A percentile compares a stretch with the other conserved stretches of the same genome.
Conservation (phyloP, 2,329 filamentous ascomycete species). For the Aspergillus transmontanensis region DNA sequence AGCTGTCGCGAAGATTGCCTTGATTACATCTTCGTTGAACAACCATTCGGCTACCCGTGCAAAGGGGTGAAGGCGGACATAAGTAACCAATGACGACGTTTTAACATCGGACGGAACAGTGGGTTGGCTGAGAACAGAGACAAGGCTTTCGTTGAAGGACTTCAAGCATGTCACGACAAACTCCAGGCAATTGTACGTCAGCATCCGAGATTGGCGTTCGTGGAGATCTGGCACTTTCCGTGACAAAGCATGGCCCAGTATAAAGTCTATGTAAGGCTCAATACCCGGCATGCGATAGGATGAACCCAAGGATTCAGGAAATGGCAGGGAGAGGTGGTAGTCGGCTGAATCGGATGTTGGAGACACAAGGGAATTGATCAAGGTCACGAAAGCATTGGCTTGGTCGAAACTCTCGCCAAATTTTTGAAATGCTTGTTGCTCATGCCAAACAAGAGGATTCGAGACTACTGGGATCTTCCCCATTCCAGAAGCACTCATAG, state of each 20-base stretch:
- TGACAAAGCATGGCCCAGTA: conserved; percentile 76
- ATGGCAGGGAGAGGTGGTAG: conserved; percentile 76
- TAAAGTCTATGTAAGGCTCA: conserved; percentile 90
- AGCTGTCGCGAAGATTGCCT: conserved; percentile 74
- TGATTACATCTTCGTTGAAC: conserved; percentile 87
- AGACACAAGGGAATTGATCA: conserved; percentile 71
- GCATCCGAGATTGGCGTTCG: conserved; percentile 67
- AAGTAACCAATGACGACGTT: conserved; percentile 74
- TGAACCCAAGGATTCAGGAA: conserved; percentile 81
- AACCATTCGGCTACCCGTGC: conserved; percentile 97
- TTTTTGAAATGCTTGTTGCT: conserved; percentile 70
- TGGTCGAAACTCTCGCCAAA: conserved; percentile 82
- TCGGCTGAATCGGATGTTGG: conserved; percentile 53
- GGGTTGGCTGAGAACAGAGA: conserved; percentile 79
- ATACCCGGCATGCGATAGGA: conserved; percentile 81
- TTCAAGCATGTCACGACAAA: conserved; percentile 78
- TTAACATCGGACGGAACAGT: conserved; percentile 71
- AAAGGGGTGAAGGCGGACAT: conserved; percentile 88
- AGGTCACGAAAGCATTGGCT: conserved; percentile 77
- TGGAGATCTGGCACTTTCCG: conserved; percentile 69
- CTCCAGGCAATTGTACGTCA: conserved; percentile 79
- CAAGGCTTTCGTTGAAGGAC: conserved; percentile 92
- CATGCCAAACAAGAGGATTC: conserved; percentile 44
- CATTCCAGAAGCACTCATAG: conserved; percentile 46
- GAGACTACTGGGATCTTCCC: conserved; percentile 45